Evolutionary conservation across 164 flowering plant species (phyloP).

Genomic region (Echeveria elegans): DNA sequence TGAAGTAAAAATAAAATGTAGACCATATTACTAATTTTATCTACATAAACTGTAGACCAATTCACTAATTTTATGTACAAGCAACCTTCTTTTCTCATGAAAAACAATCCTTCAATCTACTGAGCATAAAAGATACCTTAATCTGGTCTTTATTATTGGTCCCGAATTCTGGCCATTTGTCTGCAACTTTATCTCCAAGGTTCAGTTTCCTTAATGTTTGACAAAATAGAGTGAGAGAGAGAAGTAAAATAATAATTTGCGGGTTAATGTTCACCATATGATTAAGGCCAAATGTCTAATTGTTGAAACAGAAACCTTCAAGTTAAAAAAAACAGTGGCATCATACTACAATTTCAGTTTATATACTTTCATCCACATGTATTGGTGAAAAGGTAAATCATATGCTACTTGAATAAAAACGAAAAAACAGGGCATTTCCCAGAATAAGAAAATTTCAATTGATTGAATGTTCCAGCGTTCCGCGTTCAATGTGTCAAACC

Average conservation of each 20-base stretch:
- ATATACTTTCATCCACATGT: too few relatives aligned
- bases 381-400: background rate
- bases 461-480: background rate
- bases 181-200: conserved; percentile 67
- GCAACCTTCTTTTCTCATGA: too few relatives aligned
- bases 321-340: background rate
- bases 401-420: background rate
- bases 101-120: too few relatives aligned
- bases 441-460: background rate
- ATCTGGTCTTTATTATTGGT: conserved; percentile 59
- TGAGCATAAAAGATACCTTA: conserved; percentile 35
- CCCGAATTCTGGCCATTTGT: conserved; percentile 81
- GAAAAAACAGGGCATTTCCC: background rate
- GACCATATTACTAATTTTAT: conserved; percentile 5
- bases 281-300: background rate
- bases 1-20: conserved; percentile 23
- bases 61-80: too few relatives aligned
- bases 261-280: background rate
- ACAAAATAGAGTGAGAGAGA: background rate
- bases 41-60: background rate
- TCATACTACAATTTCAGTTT: too few relatives aligned
- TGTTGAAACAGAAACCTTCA: background rate
- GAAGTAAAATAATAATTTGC: background rate
- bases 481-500: background rate
- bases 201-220: conserved; percentile 52